These are phyloP conservation scores for Fusarium virguliforme DNA, from an alignment of 2,329 filamentous ascomycete genomes.

Conservation along the genomic window DNA sequence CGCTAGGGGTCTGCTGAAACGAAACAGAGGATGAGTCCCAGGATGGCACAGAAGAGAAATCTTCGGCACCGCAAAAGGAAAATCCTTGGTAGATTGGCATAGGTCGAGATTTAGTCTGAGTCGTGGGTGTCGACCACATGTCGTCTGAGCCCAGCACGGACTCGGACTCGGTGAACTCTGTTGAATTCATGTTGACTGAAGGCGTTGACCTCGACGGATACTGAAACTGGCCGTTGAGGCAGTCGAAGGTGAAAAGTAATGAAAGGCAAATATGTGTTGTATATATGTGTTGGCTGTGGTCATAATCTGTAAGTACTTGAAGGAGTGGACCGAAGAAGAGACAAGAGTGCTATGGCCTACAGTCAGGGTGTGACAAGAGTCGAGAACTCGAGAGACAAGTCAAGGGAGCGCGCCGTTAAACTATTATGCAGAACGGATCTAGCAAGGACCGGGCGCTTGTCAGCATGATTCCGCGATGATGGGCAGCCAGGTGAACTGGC, in stretches of 20 bases:
- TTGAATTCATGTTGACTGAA: constrained; percentile 64
- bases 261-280: constrained; percentile 65
- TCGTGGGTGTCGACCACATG: constrained; percentile 71
- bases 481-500: constrained; percentile 46
- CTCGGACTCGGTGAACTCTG: constrained; percentile 67
- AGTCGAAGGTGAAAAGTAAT: constrained; percentile 62
- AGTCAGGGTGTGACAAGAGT: constrained; percentile 66
- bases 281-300: constrained; percentile 52
- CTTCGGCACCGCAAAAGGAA: constrained; percentile 71
- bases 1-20: constrained; percentile 66
- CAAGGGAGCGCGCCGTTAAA: constrained; percentile 47
- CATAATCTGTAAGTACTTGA: constrained; percentile 48
- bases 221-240: constrained; percentile 65
- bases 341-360: constrained; percentile 61
- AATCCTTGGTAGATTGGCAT: constrained; percentile 75
- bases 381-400: constrained; percentile 59
- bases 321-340: constrained; percentile 44
- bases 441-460: constrained; percentile 47
- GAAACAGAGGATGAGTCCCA: constrained; percentile 72
- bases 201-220: constrained; percentile 62
- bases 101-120: constrained; percentile 69
- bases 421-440: constrained; percentile 49
- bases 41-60: constrained; percentile 67
- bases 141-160: constrained; percentile 62
- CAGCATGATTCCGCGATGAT: constrained; percentile 50